Percentiles rank a stretch among this genome's conserved stretches.
phyloP scores from a whole-genome alignment of 2,329 filamentous ascomycete species.

The Pestalotiopsis sp. region DNA sequence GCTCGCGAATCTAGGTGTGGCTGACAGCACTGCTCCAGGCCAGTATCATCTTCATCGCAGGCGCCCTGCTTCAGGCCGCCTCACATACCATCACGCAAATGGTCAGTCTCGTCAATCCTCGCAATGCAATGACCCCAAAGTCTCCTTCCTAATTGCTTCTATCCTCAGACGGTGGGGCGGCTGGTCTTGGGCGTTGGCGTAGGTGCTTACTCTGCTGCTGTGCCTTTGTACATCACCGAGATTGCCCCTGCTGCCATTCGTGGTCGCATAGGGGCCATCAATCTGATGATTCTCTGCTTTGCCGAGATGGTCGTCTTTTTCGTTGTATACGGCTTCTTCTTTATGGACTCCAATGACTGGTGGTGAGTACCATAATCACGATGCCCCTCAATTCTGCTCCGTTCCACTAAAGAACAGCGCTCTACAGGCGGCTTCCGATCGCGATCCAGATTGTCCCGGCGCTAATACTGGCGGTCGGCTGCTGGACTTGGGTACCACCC shows the following conservation, averaged over 20 bases:
- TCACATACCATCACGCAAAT: slow-evolving; percentile 27
- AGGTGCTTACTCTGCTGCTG: slow-evolving; percentile 31
- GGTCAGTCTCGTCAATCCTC: slow-evolving; percentile 15
- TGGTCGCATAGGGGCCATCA: slow-evolving; percentile 30
- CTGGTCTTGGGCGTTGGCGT: slow-evolving; percentile 29
- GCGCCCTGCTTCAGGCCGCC: slow-evolving; percentile 24
- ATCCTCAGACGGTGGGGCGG: slow-evolving; percentile 22
- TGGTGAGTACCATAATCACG: slow-evolving; percentile 21
- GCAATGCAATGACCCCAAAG: not conserved
- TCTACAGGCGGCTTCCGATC: slow-evolving; percentile 25
- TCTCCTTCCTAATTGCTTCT: not conserved
- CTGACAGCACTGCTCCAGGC: slow-evolving; percentile 1
- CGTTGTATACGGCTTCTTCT: slow-evolving; percentile 29
- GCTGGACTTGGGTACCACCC: slow-evolving; percentile 20
- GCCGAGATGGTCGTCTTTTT: slow-evolving; percentile 33
- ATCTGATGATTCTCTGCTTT: slow-evolving; percentile 33
- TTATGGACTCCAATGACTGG: slow-evolving; percentile 28
- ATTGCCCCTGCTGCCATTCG: slow-evolving; percentile 29
- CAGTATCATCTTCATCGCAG: slow-evolving; percentile 26
- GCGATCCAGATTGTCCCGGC: slow-evolving; percentile 25
- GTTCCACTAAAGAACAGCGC: too few relatives aligned
- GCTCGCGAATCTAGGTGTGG: not conserved
- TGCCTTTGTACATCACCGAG: slow-evolving; percentile 33
- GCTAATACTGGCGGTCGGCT: slow-evolving; percentile 21
- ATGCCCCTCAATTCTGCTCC: not conserved